Conservation (phyloP, 2,329 filamentous ascomycete species). For the Botryotinia convoluta region DNA sequence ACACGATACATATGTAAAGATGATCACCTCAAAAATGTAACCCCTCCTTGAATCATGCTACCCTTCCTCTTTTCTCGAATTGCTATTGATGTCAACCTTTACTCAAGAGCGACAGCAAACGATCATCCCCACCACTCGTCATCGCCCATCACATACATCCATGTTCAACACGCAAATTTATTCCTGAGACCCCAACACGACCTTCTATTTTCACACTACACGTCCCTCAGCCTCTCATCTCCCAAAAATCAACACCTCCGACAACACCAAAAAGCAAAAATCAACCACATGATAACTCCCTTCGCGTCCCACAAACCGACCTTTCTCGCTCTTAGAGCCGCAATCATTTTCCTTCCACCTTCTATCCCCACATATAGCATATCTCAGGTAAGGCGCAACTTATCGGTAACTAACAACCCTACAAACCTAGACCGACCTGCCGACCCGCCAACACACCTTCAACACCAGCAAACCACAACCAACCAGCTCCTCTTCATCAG, state of each 20-base stretch:
- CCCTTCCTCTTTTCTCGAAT: not conserved
- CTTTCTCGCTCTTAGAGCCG: conserved; percentile 5
- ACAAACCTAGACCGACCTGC: conserved; percentile 13
- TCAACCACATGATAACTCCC: not conserved
- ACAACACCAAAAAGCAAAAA: conserved; percentile 5
- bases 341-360: not conserved
- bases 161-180: not conserved
- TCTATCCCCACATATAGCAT: not conserved
- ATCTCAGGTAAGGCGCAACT: not conserved
- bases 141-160: conserved; percentile 3
- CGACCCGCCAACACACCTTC: conserved; percentile 16
- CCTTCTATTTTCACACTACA: not conserved
- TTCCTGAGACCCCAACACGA: conserved; percentile 9
- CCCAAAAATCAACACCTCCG: not conserved
- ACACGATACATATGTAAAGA: not conserved
- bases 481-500: conserved; percentile 17
- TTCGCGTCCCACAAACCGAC: conserved; percentile 13
- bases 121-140: not conserved
- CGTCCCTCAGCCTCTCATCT: not conserved
- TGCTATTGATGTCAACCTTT: not conserved
- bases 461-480: conserved; percentile 13
- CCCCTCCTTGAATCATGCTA: not conserved
- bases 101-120: not conserved
- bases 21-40: not conserved
- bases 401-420: conserved; percentile 4